A percentile compares a stretch with the other conserved stretches of the same genome.
These are phyloP conservation scores for Aleurites moluccanus DNA, from an alignment of 441 rosid genomes.

Conservation along the genomic window DNA sequence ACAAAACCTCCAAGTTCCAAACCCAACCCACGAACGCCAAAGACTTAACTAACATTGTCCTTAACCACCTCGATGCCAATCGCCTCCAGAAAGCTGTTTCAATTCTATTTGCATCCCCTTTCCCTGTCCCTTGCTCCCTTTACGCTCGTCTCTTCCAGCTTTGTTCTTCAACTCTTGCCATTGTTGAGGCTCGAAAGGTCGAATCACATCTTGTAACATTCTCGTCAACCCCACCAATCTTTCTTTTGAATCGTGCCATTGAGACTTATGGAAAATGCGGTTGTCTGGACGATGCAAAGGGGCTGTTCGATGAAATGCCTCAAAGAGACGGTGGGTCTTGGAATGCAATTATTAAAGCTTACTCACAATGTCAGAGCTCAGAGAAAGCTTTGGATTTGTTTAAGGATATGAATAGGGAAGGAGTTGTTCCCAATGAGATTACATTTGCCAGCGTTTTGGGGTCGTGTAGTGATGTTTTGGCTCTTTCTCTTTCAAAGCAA, in stretches of 20 bases:
- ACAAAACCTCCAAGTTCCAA: conserved; percentile 26
- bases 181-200: conserved; percentile 71
- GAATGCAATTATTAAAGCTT: conserved; percentile 76
- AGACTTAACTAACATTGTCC: conserved; percentile 37
- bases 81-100: conserved; percentile 54
- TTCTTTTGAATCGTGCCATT: conserved; percentile 56
- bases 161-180: conserved; percentile 47
- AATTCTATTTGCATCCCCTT: conserved; percentile 53
- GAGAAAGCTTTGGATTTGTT: conserved; percentile 48
- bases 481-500: conserved; percentile 46
- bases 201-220: conserved; percentile 60
- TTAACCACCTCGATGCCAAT: conserved; percentile 39
- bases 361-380: conserved; percentile 34
- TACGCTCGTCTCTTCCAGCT: conserved; percentile 60
- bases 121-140: conserved; percentile 46
- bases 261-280: conserved; percentile 61
- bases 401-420: conserved; percentile 48
- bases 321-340: conserved; percentile 82
- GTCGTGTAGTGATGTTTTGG: conserved; percentile 52
- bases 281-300: conserved; percentile 52
- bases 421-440: conserved; percentile 53
- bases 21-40: conserved; percentile 17
- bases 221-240: conserved; percentile 50
- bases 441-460: conserved; percentile 57
- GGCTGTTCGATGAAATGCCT: conserved; percentile 80